Conservation (phyloP, 2,329 filamentous ascomycete genomes). For the Lachnellula subtilissima region DNA sequence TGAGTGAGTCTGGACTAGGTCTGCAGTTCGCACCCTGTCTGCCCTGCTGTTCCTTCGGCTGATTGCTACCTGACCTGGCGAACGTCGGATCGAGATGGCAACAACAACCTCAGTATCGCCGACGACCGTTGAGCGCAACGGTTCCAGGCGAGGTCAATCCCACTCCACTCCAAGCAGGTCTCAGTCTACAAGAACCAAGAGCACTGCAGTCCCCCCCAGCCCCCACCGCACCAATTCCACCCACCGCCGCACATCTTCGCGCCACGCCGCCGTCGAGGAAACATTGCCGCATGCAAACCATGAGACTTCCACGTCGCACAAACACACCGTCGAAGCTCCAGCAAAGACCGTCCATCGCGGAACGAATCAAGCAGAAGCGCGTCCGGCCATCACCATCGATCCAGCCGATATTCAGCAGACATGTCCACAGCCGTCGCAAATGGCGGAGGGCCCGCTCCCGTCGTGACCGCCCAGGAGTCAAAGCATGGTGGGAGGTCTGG, state of each 20-base stretch:
- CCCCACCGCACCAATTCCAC: conserved; percentile 25
- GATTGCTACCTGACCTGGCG: conserved; percentile 9
- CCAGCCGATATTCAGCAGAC: conserved; percentile 35
- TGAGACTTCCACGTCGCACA: conserved; percentile 61
- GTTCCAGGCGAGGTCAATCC: conserved; percentile 25
- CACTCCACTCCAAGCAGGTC: conserved; percentile 25
- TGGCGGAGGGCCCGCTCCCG: conserved; percentile 49
- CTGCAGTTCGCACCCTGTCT: background rate
- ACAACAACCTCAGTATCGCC: conserved; percentile 21
- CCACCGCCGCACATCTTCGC: conserved; percentile 35
- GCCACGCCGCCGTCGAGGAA: conserved; percentile 38
- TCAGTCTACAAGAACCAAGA: conserved; percentile 26
- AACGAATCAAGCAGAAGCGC: conserved; percentile 33
- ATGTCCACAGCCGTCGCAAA: conserved; percentile 48
- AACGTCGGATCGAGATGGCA: conserved; percentile 18
- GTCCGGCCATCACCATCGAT: conserved; percentile 33
- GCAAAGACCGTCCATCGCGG: conserved; percentile 27
- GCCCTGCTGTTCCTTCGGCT: conserved; percentile 6
- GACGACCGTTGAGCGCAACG: conserved; percentile 24
- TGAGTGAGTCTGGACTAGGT: background rate
- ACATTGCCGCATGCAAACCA: conserved; percentile 60
- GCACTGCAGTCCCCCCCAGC: conserved; percentile 11
- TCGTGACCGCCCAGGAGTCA: conserved; percentile 45
- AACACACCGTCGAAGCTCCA: conserved; percentile 27
- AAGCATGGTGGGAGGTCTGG: conserved; percentile 46